These are phyloP conservation scores for Bruguiera sexangula DNA, from an alignment of 345 rosid species.

Conservation along the genomic window DNA sequence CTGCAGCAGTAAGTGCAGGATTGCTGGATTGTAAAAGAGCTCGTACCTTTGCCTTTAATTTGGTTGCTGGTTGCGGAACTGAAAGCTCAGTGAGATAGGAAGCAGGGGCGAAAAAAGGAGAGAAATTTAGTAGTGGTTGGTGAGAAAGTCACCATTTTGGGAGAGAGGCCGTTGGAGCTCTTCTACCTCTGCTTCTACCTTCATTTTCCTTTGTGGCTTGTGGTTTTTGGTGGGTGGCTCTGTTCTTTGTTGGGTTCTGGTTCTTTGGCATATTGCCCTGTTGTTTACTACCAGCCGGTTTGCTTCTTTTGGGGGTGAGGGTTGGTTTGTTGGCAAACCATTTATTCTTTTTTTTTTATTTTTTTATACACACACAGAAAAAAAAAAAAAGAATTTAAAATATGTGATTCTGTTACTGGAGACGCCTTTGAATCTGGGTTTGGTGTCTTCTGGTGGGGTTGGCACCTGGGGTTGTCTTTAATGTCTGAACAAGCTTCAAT, in stretches of 20 bases:
- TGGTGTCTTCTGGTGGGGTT: conserved; percentile 32
- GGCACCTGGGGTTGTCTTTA: conserved; percentile 5
- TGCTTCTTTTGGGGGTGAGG: neutral
- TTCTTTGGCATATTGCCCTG: neutral
- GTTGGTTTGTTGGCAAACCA: neutral
- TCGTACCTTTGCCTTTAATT: conserved; percentile 4
- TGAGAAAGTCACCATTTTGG: conserved; percentile 7
- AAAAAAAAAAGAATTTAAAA: neutral
- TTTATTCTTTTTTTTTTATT: neutral
- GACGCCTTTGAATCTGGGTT: conserved; percentile 38
- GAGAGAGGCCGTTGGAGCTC: conserved; percentile 14
- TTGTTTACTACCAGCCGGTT: neutral
- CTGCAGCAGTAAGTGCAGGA: conserved; percentile 32
- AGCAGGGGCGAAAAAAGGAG: neutral
- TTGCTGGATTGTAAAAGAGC: conserved; percentile 10
- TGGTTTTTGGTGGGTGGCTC: neutral
- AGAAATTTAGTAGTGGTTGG: conserved; percentile 17
- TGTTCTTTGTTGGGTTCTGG: conserved; percentile 4
- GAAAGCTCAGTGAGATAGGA: neutral
- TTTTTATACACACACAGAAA: no score
- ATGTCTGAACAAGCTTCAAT: neutral
- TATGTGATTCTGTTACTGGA: conserved; percentile 13
- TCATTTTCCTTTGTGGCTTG: neutral
- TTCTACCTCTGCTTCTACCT: conserved; percentile 2
- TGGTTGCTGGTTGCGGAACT: neutral